Evolutionary conservation across 2,329 filamentous ascomycete genomes (phyloP), one percentile per base, ranked within the genome.

Genomic region (Hymenoscyphus linearis): DNA sequence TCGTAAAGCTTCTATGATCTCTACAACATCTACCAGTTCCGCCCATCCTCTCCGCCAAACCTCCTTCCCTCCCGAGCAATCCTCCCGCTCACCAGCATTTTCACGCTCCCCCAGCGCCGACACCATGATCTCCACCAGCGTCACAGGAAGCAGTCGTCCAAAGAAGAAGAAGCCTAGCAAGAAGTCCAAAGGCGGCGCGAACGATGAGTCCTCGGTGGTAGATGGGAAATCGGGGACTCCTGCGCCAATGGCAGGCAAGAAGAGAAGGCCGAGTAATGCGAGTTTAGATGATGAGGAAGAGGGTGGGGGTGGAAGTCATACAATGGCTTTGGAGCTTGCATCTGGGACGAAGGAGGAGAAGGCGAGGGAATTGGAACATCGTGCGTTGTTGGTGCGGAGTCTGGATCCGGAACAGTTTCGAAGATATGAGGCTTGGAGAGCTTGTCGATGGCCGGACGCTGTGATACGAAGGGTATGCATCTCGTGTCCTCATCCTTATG

Each of bases 1-100:
- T 54, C 87, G 89, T 70, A 93, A 93, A 72, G 81, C 86, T 5
- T 91, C 87, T 13, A 82, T 75, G 64, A 78, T 85, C 65, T 86
- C 86, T 3, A 77, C 80, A 27, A 75, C 80, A 9, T 84, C 83
- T 7, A 70, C 72, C 14, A 67, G 71, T 16, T 82, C 83, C 1
- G 78, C 82, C 0, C 88, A 91, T 66, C 88, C 88, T 1, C 83
- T 95, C 1, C 88, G 90, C 44, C 89, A 92, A 70, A 93, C 91
- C 4, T 91, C 89, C 0, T 95, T 92, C 71, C 88, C 89, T 0
- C 89, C 89, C 27, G 87, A 85, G 62, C 78, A 84, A 59, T 75
- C 74, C 53, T 62, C 60, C 12, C 47, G 60, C 22, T 64, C 65
- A 25, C 65, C 64, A 16, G 74, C 79, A 25, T 85, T 83, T 2